Conservation (phyloP, 345 rosid species). For the Citrus sp. region DNA sequence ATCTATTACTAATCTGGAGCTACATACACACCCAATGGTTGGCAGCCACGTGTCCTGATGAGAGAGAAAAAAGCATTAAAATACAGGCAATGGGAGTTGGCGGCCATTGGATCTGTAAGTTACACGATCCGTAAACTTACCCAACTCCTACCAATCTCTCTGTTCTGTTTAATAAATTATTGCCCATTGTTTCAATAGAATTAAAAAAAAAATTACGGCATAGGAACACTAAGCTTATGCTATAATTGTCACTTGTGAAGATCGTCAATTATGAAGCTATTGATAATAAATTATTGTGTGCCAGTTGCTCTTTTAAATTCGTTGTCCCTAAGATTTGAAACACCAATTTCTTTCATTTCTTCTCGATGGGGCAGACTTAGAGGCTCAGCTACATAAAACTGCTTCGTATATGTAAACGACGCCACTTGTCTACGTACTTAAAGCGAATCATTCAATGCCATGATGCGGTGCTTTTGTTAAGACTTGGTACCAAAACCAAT, state of each 20-base stretch:
- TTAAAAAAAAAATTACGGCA: no score
- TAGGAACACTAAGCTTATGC: background rate
- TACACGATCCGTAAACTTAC: no score
- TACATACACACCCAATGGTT: no score
- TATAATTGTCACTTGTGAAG: background rate
- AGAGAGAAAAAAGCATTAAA: no score
- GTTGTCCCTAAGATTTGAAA: conserved; percentile 1
- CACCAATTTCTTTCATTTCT: background rate
- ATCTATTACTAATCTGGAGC: no score
- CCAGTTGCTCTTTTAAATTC: background rate
- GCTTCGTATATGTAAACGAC: background rate
- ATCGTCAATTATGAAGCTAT: background rate
- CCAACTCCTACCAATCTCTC: no score
- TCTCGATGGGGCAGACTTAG: background rate
- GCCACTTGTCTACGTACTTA: background rate
- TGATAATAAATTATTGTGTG: background rate
- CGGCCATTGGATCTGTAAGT: no score
- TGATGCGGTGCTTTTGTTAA: no score
- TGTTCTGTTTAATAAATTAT: background rate
- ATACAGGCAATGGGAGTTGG: no score
- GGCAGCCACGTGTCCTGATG: no score
- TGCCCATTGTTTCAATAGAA: background rate
- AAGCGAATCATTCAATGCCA: no score
- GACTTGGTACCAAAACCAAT: background rate
- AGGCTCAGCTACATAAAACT: background rate